phyloP scores from a whole-genome alignment of 1,284 basidiomycete species.

The Ceratobasidium sp. region DNA sequence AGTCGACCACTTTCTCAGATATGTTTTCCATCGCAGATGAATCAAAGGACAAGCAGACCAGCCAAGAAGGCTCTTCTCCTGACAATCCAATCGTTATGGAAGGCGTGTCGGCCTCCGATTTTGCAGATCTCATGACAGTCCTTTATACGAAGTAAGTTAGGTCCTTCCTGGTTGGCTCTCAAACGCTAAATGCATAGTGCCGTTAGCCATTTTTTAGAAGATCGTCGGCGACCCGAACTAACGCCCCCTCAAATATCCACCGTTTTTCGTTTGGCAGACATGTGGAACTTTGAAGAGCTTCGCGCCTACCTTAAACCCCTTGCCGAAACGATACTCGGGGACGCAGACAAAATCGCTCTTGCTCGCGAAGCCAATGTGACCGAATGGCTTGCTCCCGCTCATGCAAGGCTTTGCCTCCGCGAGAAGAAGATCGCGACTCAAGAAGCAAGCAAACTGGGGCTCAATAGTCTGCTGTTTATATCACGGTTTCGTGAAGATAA shows the following conservation, averaged over 20 bases:
- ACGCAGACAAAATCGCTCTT: constrained; percentile 59
- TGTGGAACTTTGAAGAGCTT: constrained; percentile 28
- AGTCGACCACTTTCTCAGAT: constrained; percentile 25
- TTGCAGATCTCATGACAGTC: not conserved
- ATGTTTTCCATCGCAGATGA: constrained; percentile 21
- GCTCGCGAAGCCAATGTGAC: constrained; percentile 58
- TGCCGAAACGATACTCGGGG: constrained; percentile 50
- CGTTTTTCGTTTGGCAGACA: constrained; percentile 18
- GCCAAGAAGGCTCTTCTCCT: not conserved
- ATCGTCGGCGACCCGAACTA: not conserved
- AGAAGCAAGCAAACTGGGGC: constrained; percentile 59
- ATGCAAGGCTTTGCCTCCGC: constrained; percentile 54
- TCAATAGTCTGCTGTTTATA: constrained; percentile 30
- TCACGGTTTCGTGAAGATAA: too few relatives aligned
- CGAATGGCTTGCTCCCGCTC: constrained; percentile 60
- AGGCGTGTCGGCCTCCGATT: not conserved
- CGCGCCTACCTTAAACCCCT: constrained; percentile 1
- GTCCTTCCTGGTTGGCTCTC: too few relatives aligned
- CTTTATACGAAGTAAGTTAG: not conserved
- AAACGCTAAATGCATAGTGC: not conserved
- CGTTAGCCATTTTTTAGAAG: not conserved
- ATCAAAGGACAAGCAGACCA: not conserved
- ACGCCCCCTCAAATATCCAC: not conserved
- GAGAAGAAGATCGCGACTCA: constrained; percentile 55
- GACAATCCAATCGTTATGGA: not conserved